Evolutionary conservation across 2,329 filamentous ascomycete genomes (phyloP).

Genomic region (Fusarium sp.): DNA sequence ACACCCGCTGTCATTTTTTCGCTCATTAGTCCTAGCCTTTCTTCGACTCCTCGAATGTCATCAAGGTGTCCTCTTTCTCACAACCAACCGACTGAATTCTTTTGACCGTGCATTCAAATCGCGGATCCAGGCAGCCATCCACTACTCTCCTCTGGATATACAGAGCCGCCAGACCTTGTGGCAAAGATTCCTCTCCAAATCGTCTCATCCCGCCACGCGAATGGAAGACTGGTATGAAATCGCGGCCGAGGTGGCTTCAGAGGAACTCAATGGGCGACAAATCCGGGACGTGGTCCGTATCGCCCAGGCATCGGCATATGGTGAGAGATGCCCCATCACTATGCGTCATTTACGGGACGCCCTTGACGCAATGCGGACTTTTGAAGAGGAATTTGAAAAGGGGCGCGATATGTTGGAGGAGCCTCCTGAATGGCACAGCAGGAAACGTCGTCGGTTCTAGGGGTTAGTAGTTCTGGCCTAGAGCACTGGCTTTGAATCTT

Average conservation of each 20-base stretch:
- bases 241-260: not conserved
- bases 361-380: not conserved
- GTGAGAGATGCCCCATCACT: not conserved
- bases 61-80: not conserved
- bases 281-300: not conserved
- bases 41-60: not conserved
- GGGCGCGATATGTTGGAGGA: not conserved
- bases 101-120: not conserved
- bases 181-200: not conserved
- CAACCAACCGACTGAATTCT: not conserved
- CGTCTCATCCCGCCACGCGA: not conserved
- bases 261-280: not conserved
- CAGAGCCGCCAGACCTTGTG: not conserved
- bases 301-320: not conserved
- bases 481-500: no score
- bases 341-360: not conserved
- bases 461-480: no score
- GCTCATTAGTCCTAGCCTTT: not conserved
- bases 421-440: no score
- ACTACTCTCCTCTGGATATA: not conserved
- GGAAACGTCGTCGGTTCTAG: no score
- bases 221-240: not conserved
- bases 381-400: not conserved
- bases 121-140: not conserved
- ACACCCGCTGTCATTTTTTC: not conserved